A percentile compares a stretch with the other conserved stretches of the same genome.
Evolutionary conservation across 2,329 filamentous ascomycete species (phyloP).

Genomic region (Hypomyces rosellus): DNA sequence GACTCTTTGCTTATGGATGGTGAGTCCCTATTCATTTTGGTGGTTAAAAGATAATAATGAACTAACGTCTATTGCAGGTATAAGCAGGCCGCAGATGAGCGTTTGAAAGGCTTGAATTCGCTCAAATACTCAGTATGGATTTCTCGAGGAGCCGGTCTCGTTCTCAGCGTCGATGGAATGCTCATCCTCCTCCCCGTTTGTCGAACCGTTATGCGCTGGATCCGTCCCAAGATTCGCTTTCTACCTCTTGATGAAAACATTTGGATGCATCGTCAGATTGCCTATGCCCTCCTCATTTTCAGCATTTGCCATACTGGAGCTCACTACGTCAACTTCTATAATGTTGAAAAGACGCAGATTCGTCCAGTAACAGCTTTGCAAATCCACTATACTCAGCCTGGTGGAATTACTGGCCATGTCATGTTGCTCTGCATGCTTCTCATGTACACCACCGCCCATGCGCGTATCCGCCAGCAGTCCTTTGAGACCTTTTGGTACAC

Average conservation of each 20-base stretch:
- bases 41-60: neutral
- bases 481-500: conserved; percentile 99
- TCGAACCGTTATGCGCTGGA: conserved; percentile 74
- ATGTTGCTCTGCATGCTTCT: conserved; percentile 99
- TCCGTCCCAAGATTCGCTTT: conserved; percentile 82
- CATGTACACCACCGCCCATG: conserved; percentile 94
- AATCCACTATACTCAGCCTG: conserved; percentile 85
- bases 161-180: conserved; percentile 75
- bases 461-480: conserved; percentile 89
- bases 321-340: conserved; percentile 99
- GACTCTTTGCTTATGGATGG: conserved; percentile 81
- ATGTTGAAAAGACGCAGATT: conserved; percentile 80
- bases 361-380: conserved; percentile 74
- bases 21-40: conserved; percentile 38
- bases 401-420: conserved; percentile 90
- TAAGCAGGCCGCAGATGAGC: conserved; percentile 63
- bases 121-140: conserved; percentile 91
- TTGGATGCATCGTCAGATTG: conserved; percentile 94
- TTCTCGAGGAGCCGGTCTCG: conserved; percentile 85
- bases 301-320: conserved; percentile 67
- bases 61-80: conserved; percentile 48
- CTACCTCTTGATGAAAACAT: conserved; percentile 92
- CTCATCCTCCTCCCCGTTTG: conserved; percentile 93
- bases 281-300: conserved; percentile 82
- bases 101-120: conserved; percentile 70